Evolutionary conservation across 768 basidiomycete species (phyloP).

Genomic region (Mycena floridula): DNA sequence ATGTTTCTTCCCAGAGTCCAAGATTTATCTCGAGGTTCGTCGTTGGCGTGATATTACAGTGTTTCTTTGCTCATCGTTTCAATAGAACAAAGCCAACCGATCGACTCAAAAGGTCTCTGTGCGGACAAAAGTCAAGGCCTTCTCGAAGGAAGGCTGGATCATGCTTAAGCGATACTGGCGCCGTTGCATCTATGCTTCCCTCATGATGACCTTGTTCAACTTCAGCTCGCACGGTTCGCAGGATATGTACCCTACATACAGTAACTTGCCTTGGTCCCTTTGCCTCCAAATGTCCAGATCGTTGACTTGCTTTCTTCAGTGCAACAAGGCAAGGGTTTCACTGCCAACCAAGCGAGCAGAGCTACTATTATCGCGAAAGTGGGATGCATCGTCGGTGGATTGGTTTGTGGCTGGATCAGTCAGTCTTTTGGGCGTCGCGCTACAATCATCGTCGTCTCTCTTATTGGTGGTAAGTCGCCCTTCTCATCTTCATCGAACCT

Average conservation of each 20-base stretch:
- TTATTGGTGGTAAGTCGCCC: no score
- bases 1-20: conserved; percentile 42
- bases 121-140: conserved; percentile 37
- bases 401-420: conserved; percentile 43
- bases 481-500: no score
- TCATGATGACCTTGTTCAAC: conserved; percentile 55
- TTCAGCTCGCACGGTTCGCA: conserved; percentile 31
- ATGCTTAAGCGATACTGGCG: conserved; percentile 58
- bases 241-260: conserved; percentile 14
- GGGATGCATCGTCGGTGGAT: conserved; percentile 35
- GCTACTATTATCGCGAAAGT: conserved; percentile 48
- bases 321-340: conserved; percentile 36
- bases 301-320: not conserved
- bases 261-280: not conserved
- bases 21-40: conserved; percentile 6
- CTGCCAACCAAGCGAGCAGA: conserved; percentile 35
- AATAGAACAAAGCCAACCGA: not conserved
- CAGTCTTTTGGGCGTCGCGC: conserved; percentile 58
- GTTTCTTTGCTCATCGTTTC: no score
- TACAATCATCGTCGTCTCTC: conserved; percentile 40
- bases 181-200: conserved; percentile 50
- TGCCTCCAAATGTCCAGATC: not conserved
- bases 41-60: no score
- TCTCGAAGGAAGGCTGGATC: conserved; percentile 46
- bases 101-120: conserved; percentile 18